A percentile compares a stretch with the other conserved stretches of the same genome.
Conservation (phyloP, 208 protist genomes). For the Plasmodiophora brassicae region DNA sequence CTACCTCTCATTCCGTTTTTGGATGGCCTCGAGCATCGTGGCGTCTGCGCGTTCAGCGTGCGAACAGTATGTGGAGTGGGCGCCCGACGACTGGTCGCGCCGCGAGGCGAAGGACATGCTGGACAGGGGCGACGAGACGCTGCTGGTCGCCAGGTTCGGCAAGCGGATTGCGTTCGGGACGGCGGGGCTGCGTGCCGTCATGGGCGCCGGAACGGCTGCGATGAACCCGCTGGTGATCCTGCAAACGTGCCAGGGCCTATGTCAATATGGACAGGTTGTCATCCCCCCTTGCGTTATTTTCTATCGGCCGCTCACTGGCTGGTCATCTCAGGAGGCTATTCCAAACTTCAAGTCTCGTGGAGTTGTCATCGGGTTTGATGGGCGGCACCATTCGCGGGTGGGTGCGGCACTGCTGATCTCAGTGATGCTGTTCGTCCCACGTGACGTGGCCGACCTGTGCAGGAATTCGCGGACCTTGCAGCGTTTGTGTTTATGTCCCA, state of each 20-base stretch:
- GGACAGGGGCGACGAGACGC: not conserved
- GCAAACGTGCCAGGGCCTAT: conserved; percentile 13
- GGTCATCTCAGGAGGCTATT: not conserved
- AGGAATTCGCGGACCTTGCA: conserved; percentile 9
- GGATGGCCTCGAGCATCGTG: too few relatives aligned
- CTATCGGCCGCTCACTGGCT: too few relatives aligned
- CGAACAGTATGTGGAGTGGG: conserved; percentile 1
- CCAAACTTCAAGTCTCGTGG: not conserved
- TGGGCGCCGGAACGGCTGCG: not conserved
- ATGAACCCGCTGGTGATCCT: conserved; percentile 11
- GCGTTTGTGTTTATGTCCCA: not conserved
- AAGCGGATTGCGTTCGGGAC: not conserved
- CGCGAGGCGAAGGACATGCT: not conserved
- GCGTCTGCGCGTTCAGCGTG: too few relatives aligned
- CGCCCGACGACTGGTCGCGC: not conserved
- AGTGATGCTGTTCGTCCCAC: too few relatives aligned
- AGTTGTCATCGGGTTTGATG: conserved; percentile 2
- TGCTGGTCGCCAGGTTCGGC: not conserved
- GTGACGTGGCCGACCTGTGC: not conserved
- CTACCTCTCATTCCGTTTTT: too few relatives aligned
- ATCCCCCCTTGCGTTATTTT: too few relatives aligned
- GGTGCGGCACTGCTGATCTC: not conserved
- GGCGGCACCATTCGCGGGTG: not conserved
- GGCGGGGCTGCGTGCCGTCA: not conserved
- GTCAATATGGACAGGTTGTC: not conserved